A percentile compares a stretch with the other conserved stretches of the same genome.
phyloP scores from a whole-genome alignment of 179 eudicot species.

The Amaranthus tricolor region DNA sequence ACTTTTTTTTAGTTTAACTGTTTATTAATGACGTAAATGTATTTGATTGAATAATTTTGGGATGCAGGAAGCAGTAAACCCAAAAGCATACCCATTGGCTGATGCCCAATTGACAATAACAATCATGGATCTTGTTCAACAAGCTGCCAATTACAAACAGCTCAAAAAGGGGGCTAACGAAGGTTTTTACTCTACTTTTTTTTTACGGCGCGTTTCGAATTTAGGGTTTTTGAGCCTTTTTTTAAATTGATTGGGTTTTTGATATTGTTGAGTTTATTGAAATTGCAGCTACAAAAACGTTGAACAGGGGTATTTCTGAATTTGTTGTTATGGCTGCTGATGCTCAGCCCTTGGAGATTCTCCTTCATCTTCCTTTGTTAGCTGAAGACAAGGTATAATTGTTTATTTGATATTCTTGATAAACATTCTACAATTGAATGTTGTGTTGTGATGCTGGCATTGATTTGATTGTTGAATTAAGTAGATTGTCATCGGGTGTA shows the following conservation, averaged over 20 bases:
- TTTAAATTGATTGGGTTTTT: not conserved
- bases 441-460: not conserved
- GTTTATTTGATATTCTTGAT: not conserved
- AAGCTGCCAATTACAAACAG: constrained; percentile 80
- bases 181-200: constrained; percentile 23
- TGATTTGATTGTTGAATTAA: no score
- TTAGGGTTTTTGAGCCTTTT: no score
- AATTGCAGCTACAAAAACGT: constrained; percentile 73
- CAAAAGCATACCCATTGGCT: constrained; percentile 81
- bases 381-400: constrained; percentile 82
- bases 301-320: constrained; percentile 89
- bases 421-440: no score
- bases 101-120: constrained; percentile 69
- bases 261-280: not conserved
- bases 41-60: not conserved
- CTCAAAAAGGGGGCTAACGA: constrained; percentile 89
- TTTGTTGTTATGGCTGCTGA: constrained; percentile 93
- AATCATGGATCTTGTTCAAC: constrained; percentile 73
- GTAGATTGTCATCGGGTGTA: no score
- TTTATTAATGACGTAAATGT: not conserved
- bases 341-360: constrained; percentile 87
- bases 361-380: constrained; percentile 82
- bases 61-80: constrained; percentile 60
- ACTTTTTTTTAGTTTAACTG: not conserved
- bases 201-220: no score